A percentile compares a stretch with the other conserved stretches of the same genome.
phyloP scores from a whole-genome alignment of 2,329 filamentous ascomycete species.

The Boeremia exigua region DNA sequence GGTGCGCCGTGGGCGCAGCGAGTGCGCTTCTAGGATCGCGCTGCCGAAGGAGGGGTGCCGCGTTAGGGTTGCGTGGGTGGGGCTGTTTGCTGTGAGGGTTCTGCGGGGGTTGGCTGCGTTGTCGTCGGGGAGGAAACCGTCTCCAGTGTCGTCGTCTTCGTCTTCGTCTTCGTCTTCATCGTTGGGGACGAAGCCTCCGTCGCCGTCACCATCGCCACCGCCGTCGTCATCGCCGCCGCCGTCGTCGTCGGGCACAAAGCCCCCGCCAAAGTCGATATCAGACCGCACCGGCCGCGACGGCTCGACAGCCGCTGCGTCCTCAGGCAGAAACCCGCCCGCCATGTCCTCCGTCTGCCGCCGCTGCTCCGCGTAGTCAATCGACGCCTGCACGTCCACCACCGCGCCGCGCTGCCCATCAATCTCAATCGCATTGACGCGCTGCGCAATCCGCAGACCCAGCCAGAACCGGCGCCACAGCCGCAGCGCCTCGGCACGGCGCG shows the following conservation, averaged over 20 bases:
- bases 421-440: constrained; percentile 69
- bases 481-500: constrained; percentile 57
- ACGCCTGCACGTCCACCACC: constrained; percentile 35
- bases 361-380: constrained; percentile 40
- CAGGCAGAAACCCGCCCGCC: constrained; percentile 52
- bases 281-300: constrained; percentile 19
- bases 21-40: constrained; percentile 35
- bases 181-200: not conserved
- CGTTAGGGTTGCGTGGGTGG: too few species aligned
- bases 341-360: constrained; percentile 34
- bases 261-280: constrained; percentile 21
- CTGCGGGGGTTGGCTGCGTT: constrained; percentile 13
- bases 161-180: not conserved
- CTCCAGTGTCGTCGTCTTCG: not conserved
- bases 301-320: constrained; percentile 55
- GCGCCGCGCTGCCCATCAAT: constrained; percentile 43
- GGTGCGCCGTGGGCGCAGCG: constrained; percentile 29
- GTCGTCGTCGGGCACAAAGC: constrained; percentile 27
- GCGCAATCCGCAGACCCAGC: constrained; percentile 70
- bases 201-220: not conserved
- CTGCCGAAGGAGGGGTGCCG: constrained; percentile 46
- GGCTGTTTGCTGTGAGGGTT: constrained; percentile 25
- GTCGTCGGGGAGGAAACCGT: constrained; percentile 20
- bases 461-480: constrained; percentile 66
- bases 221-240: too few species aligned